A percentile compares a stretch with the other conserved stretches of the same genome.
These are phyloP conservation scores for Myxozyma neotropica DNA, from an alignment of 805 yeast genomes.

Conservation along the genomic window DNA sequence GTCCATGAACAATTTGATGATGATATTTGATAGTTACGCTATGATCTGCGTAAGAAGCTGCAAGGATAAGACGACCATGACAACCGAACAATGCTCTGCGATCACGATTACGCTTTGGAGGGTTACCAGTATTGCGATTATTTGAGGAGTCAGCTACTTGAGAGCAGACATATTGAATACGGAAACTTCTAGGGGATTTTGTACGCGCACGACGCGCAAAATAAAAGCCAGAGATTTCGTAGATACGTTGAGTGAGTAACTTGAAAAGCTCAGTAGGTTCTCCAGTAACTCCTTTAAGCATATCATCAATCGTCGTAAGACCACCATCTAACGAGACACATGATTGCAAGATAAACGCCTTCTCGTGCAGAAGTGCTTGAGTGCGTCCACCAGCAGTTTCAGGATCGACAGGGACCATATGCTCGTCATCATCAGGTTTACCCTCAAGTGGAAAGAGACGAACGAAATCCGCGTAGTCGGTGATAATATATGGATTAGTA, in stretches of 20 bases:
- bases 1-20: slow-evolving; percentile 28
- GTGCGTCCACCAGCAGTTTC: slow-evolving; percentile 2
- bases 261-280: slow-evolving; percentile 30
- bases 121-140: slow-evolving; percentile 10
- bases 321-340: slow-evolving; percentile 47
- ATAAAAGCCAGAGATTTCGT: slow-evolving; percentile 23
- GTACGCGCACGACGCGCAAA: slow-evolving; percentile 32
- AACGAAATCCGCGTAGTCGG: slow-evolving; percentile 12
- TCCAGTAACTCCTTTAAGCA: slow-evolving; percentile 56
- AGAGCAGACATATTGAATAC: slow-evolving; percentile 32
- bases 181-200: slow-evolving; percentile 19
- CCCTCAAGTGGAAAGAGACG: slow-evolving; percentile 22
- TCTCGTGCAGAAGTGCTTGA: slow-evolving; percentile 9
- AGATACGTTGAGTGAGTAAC: slow-evolving; percentile 19
- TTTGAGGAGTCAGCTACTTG: slow-evolving; percentile 33
- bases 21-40: slow-evolving; percentile 26
- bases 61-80: slow-evolving; percentile 29
- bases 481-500: slow-evolving; percentile 6
- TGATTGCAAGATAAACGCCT: slow-evolving; percentile 17
- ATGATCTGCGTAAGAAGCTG: slow-evolving; percentile 21
- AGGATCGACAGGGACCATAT: slow-evolving; percentile 11
- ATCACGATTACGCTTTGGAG: slow-evolving; percentile 27
- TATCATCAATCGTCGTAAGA: slow-evolving; percentile 58
- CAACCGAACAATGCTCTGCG: slow-evolving; percentile 26
- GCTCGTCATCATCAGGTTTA: slow-evolving; percentile 2